Evolutionary conservation across 495 filamentous ascomycete genomes (phyloP).

Genomic region (Massariosphaeria phaeospora): DNA sequence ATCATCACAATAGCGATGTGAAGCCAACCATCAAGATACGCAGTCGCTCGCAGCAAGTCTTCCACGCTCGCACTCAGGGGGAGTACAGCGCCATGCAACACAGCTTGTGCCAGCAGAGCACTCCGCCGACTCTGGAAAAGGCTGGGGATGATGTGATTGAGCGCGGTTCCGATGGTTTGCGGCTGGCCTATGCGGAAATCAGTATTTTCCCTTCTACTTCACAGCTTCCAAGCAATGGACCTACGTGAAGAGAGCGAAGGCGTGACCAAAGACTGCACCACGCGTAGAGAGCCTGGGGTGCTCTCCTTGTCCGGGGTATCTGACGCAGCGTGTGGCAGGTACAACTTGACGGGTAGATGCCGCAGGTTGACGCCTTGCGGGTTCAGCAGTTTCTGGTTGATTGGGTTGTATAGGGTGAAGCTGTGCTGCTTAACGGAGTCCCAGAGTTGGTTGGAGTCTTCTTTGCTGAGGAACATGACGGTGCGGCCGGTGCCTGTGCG

Average conservation of each 20-base stretch:
- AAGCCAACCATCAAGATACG: conserved; percentile 90
- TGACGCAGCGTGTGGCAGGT: conserved; percentile 64
- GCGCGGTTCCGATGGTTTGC: conserved; percentile 75
- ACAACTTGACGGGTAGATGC: conserved; percentile 80
- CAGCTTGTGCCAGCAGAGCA: conserved; percentile 81
- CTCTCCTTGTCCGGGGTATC: conserved; percentile 41
- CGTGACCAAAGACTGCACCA: conserved; percentile 41
- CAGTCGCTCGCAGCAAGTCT: conserved; percentile 72
- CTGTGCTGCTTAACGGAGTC: conserved; percentile 75
- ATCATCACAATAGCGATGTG: conserved; percentile 82
- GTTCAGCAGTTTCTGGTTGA: conserved; percentile 75
- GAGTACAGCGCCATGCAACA: conserved; percentile 81
- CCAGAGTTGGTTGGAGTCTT: conserved; percentile 84
- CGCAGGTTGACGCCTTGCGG: conserved; percentile 64
- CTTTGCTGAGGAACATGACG: conserved; percentile 87
- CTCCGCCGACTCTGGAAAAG: conserved; percentile 85
- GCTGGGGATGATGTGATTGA: conserved; percentile 71
- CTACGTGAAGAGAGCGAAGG: conserved; percentile 34
- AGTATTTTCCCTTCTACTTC: conserved; percentile 41
- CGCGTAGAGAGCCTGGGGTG: conserved; percentile 50
- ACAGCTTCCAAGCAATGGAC: neutral
- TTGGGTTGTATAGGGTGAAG: conserved; percentile 62
- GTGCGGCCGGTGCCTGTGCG: conserved; percentile 85
- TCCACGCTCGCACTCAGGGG: conserved; percentile 80
- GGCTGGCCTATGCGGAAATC: conserved; percentile 55